Conservation (phyloP, 305 asterid species). For the Plantago rigida region DNA sequence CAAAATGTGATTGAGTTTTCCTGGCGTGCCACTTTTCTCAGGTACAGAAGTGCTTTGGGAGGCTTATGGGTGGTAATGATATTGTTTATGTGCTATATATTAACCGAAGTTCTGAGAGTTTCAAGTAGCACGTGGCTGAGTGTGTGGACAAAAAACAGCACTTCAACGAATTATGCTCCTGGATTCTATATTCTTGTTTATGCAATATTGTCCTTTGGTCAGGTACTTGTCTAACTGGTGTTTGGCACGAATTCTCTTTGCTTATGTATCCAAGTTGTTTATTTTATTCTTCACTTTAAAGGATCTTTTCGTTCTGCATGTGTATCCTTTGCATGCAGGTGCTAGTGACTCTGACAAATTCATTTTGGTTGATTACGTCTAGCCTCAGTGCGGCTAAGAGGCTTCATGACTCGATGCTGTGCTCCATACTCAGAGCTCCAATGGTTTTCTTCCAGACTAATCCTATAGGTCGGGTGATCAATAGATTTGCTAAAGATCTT, state of each 20-base stretch:
- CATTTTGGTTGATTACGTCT: constrained; percentile 70
- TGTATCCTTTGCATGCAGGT: constrained; percentile 41
- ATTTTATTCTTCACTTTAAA: background rate
- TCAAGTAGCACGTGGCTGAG: constrained; percentile 68
- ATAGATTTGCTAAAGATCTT: constrained; percentile 70
- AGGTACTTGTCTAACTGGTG: constrained; percentile 30
- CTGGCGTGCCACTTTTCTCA: constrained; percentile 24
- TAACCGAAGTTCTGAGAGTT: constrained; percentile 49
- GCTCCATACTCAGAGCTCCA: constrained; percentile 66
- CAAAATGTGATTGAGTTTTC: constrained; percentile 20
- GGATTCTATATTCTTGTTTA: constrained; percentile 52
- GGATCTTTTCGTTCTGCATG: constrained; percentile 13
- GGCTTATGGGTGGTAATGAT: constrained; percentile 52
- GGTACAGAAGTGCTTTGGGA: constrained; percentile 55
- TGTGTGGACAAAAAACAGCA: constrained; percentile 53
- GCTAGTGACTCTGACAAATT: constrained; percentile 63
- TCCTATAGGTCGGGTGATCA: constrained; percentile 71
- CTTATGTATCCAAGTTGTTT: constrained; percentile 3
- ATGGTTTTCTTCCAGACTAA: constrained; percentile 86
- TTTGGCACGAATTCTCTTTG: background rate
- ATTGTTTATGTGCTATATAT: constrained; percentile 39
- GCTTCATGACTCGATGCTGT: constrained; percentile 71
- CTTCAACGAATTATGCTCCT: constrained; percentile 31
- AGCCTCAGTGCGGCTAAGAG: constrained; percentile 69
- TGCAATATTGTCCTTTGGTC: constrained; percentile 47